These are phyloP conservation scores for Plasmodium inui DNA, from an alignment of 169 alveolate species.

Conservation along the genomic window DNA sequence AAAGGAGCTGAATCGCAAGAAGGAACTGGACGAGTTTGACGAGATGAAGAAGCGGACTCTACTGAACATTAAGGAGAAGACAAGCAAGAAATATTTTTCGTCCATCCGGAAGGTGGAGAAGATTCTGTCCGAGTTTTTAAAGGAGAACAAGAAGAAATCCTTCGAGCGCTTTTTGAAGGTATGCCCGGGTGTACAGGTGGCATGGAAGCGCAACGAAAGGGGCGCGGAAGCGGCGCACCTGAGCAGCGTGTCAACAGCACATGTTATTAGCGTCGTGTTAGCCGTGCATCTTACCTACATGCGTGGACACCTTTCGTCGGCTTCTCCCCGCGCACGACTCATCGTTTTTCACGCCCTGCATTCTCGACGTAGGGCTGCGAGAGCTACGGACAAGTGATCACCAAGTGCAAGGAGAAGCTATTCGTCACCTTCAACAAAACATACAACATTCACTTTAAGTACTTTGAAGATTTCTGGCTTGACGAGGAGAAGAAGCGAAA, in stretches of 20 bases:
- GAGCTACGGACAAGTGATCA: slow-evolving; percentile 59
- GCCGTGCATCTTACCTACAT: background rate
- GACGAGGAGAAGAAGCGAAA: slow-evolving; percentile 59
- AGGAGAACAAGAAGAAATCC: slow-evolving; percentile 59
- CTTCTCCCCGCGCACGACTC: background rate
- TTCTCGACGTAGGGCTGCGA: slow-evolving; percentile 39
- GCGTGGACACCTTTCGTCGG: background rate
- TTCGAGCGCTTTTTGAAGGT: slow-evolving; percentile 66
- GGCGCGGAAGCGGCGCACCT: background rate
- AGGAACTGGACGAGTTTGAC: slow-evolving; percentile 43
- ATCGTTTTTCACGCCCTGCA: background rate
- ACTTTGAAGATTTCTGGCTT: slow-evolving; percentile 65
- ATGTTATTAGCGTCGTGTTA: no score
- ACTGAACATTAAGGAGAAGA: slow-evolving; percentile 38
- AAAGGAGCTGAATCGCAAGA: slow-evolving; percentile 43
- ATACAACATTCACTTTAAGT: slow-evolving; percentile 36
- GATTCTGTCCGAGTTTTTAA: slow-evolving; percentile 52
- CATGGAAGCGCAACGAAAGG: no score
- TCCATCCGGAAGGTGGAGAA: slow-evolving; percentile 64
- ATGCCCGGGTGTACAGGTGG: background rate
- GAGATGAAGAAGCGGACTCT: slow-evolving; percentile 41
- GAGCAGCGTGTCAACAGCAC: background rate
- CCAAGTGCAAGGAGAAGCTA: slow-evolving; percentile 54
- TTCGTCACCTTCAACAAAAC: slow-evolving; percentile 58
- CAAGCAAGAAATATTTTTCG: slow-evolving; percentile 45